Evolutionary conservation across 441 rosid genomes (phyloP).

Genomic region (Euphorbia schlechtendalii): DNA sequence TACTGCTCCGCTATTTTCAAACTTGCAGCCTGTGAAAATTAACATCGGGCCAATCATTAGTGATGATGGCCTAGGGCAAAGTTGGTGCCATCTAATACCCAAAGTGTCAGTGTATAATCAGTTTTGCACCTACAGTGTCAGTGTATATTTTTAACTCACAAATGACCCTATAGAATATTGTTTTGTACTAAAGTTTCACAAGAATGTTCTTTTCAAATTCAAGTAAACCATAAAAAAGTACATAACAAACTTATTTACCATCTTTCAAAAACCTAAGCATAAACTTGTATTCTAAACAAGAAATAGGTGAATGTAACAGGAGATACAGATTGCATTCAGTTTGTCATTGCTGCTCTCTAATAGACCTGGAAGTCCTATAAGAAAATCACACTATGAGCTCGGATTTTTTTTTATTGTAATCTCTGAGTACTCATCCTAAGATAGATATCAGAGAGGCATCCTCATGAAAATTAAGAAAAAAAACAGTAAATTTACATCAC

Average conservation of each 20-base stretch:
- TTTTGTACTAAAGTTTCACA: no score
- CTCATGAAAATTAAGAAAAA: not conserved
- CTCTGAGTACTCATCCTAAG: not conserved
- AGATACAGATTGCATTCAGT: not conserved
- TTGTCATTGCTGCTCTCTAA: not conserved
- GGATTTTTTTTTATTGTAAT: not conserved
- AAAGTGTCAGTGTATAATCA: no score
- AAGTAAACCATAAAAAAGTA: not conserved
- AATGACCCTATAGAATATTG: no score
- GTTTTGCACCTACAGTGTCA: no score
- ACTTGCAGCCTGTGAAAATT: conserved; percentile 75
- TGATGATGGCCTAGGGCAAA: not conserved
- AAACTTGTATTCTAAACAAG: not conserved
- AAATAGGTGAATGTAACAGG: not conserved
- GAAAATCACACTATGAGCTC: no score
- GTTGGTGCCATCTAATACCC: not conserved
- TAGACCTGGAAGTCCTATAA: no score
- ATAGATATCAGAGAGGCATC: not conserved
- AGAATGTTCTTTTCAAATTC: not conserved
- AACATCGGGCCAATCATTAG: conserved; percentile 11
- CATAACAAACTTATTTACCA: not conserved
- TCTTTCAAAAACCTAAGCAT: not conserved
- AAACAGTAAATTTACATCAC: not conserved
- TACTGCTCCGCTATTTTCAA: conserved; percentile 87
- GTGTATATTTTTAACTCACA: no score